These are phyloP conservation scores for Ascochyta lentis DNA, from an alignment of 2,329 filamentous ascomycete genomes.

Conservation along the genomic window DNA sequence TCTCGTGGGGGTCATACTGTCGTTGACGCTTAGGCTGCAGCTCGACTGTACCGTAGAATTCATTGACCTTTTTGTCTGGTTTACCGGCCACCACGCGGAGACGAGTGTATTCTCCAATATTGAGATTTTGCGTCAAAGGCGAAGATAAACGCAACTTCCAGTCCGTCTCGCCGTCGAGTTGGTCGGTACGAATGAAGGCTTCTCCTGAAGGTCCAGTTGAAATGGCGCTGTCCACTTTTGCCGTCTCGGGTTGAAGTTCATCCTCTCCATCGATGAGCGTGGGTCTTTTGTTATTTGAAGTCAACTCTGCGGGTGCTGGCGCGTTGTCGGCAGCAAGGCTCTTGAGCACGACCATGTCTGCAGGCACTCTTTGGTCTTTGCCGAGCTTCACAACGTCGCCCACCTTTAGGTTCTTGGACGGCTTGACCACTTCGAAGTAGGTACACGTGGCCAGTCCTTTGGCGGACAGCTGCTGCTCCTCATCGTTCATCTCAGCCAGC, in stretches of 20 bases:
- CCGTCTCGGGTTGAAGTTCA: constrained; percentile 20
- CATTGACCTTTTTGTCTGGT: constrained; percentile 92
- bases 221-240: constrained; percentile 24
- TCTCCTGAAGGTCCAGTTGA: constrained; percentile 68
- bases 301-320: constrained; percentile 8
- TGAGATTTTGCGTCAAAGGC: constrained; percentile 80
- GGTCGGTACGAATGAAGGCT: constrained; percentile 96
- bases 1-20: constrained; percentile 54
- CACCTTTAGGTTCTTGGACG: constrained; percentile 87
- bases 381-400: constrained; percentile 92
- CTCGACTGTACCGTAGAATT: constrained; percentile 90
- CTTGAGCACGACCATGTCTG: constrained; percentile 92
- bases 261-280: constrained; percentile 29
- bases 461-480: constrained; percentile 60
- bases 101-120: constrained; percentile 71
- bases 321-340: constrained; percentile 62
- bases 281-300: constrained; percentile 9
- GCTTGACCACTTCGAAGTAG: constrained; percentile 74
- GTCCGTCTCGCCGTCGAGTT: constrained; percentile 96
- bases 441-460: constrained; percentile 53
- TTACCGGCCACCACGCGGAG: constrained; percentile 81
- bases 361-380: constrained; percentile 92
- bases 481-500: constrained; percentile 72
- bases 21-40: constrained; percentile 64
- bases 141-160: constrained; percentile 96